Base-by-base conservation (phyloP, 345 rosid genomes). In the Pistacia vera region DNA sequence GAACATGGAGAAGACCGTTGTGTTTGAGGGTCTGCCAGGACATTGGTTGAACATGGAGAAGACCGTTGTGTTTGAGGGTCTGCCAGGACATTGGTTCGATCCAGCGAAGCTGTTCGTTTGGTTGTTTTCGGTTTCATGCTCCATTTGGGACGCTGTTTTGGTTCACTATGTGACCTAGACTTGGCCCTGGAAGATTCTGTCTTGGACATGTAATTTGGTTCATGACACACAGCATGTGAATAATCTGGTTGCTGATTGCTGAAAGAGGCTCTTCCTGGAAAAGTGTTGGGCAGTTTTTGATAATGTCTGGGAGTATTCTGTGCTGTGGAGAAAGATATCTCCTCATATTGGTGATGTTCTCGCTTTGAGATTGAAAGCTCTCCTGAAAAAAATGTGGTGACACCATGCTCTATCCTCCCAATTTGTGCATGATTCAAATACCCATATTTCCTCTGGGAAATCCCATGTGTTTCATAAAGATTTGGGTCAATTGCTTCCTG, bases 151-250 rank as follows among this genome's bases (percentile, higher is more conserved):
- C 93, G 78, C 63, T 84, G 89, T 72, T 73, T 91, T 0, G 95
- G 93, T 80, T 88, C 92, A 13, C 96, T 91, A 58, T 84, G 90
- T 12, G 90, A 91, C 82, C 96, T 78, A 71, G 77, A 57, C 77
- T 86, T 89, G 8, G 89, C 92, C 78, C 35, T 85, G 0, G 88
- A 91, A 12, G 92, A 89, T 76, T 88, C 78, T n/a, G 93, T 89
- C 67, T 83, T 77, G 25, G 83, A 79, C 95, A 88, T 88, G 78
- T 87, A 91, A 74, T 76, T 87, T 51, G 89, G 92, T 17, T 81
- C 83, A 44, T 73, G 76, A 59, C 68, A 69, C 7, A 68, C 72
- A 56, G 78, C 58, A 11, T 41, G 75, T 8, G 20, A 14, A 30
- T 74, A 36, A 17, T 55, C 67, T 28, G 79, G 76, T 57, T 55